A percentile compares a stretch with the other conserved stretches of the same genome.
These are phyloP conservation scores for Tricholoma flavovirens DNA, from an alignment of 768 basidiomycete genomes.

Conservation along the genomic window DNA sequence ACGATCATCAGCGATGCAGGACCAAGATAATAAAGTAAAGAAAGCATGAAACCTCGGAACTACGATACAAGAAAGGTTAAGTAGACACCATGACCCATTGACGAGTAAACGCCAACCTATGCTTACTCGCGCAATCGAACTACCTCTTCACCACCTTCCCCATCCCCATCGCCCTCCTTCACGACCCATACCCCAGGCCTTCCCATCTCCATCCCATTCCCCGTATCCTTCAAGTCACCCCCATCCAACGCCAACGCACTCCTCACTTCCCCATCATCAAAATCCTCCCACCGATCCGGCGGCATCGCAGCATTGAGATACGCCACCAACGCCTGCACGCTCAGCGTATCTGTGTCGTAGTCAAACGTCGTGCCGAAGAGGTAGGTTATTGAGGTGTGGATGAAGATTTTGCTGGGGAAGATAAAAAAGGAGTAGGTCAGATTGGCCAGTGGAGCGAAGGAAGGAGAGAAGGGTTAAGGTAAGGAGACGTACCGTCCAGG, in stretches of 20 bases:
- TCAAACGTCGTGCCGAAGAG: conserved; percentile 68
- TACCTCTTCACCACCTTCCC: not conserved
- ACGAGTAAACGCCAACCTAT: no score
- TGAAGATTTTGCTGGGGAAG: conserved; percentile 53
- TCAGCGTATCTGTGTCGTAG: conserved; percentile 52
- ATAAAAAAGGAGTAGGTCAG: conserved; percentile 3
- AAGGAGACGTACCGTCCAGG: conserved; percentile 43
- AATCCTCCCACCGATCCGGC: conserved; percentile 74
- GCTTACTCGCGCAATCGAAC: not conserved
- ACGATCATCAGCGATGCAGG: no score
- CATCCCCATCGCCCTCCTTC: not conserved
- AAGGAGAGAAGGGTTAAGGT: not conserved
- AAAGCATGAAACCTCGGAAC: no score
- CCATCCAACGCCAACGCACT: conserved; percentile 39
- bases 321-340: conserved; percentile 59
- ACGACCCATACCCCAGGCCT: conserved; percentile 44
- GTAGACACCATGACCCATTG: no score
- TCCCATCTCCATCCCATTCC: conserved; percentile 34
- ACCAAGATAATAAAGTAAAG: no score
- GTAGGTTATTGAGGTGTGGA: conserved; percentile 54
- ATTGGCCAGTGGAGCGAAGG: no score
- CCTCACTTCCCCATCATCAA: conserved; percentile 69
- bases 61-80: no score
- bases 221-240: conserved; percentile 20
- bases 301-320: conserved; percentile 77